Evolutionary conservation across 2,329 filamentous ascomycete genomes (phyloP).

Genomic region (Rutstroemia sydowiana): DNA sequence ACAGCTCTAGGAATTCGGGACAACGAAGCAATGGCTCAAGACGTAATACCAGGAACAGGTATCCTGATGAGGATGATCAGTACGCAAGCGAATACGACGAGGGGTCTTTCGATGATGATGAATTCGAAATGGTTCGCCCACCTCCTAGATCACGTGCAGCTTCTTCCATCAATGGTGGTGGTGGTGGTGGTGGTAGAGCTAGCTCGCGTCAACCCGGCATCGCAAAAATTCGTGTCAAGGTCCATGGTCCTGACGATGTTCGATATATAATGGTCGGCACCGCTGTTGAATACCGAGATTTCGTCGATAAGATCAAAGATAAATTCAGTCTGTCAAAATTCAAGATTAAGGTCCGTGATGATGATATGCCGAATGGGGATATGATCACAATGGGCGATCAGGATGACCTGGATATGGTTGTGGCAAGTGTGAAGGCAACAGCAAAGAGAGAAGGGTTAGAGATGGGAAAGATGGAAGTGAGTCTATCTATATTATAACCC

Average conservation of each 20-base stretch:
- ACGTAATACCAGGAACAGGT: constrained; percentile 42
- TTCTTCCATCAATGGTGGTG: constrained; percentile 15
- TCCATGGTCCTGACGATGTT: constrained; percentile 82
- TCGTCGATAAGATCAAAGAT: constrained; percentile 71
- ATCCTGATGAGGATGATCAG: constrained; percentile 76
- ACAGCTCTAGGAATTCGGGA: constrained; percentile 39
- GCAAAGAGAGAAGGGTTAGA: constrained; percentile 70
- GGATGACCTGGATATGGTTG: constrained; percentile 86
- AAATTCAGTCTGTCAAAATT: constrained; percentile 82
- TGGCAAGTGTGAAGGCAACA: constrained; percentile 59
- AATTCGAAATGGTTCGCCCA: constrained; percentile 67
- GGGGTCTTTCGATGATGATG: constrained; percentile 63
- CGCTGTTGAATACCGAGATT: constrained; percentile 65
- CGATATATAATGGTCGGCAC: constrained; percentile 83
- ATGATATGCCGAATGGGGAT: constrained; percentile 68
- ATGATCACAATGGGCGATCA: constrained; percentile 98
- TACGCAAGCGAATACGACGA: constrained; percentile 66
- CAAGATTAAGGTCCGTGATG: constrained; percentile 83
- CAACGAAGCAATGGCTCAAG: constrained; percentile 34
- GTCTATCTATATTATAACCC: constrained; percentile 31
- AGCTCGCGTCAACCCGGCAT: constrained; percentile 58
- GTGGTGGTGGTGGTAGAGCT: constrained; percentile 37
- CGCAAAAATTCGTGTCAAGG: constrained; percentile 80
- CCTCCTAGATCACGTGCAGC: constrained; percentile 33
- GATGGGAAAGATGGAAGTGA: constrained; percentile 91